Evolutionary conservation across 2,329 filamentous ascomycete species (phyloP), one percentile per base, ranked within the genome.

Genomic region (Fusarium austroafricanum): DNA sequence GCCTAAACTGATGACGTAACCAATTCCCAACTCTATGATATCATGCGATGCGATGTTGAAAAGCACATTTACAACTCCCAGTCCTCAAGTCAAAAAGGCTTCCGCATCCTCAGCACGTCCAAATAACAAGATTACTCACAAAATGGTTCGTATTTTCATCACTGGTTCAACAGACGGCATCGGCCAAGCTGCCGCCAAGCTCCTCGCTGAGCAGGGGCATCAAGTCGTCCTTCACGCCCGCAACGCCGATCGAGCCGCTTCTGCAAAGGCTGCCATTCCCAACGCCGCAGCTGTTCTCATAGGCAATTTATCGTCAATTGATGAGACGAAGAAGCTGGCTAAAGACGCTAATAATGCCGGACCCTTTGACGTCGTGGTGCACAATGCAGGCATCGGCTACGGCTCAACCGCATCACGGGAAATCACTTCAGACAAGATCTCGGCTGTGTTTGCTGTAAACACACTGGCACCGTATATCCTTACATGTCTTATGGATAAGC

Each of bases 111-210:
- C 3, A 21, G 1, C 6, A 7, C 12, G 2, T 6, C 10, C 5
- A 1, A 33, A 14, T 3, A 0, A 15, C 4, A 18, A 17, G 7
- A 10, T 0, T 7, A 7, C 8, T n/a, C 8, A 1, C 12, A 54
- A 52, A 2, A 71, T 71, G 68, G 68, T 67, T 2, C 68, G 68
- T 10, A 50, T 71, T 21, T 71, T 71, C 23, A 67, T 71, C 23
- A 71, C 68, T n/a, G 68, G 68, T 6, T 71, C 68, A 6, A 50
- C 57, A 15, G 68, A 71, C 29, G 68, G 68, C 33, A 69, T 71
- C 12, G 68, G 68, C 8, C 68, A 67, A 39, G 68, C 55, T 1
- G 55, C 55, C 14, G 68, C 68, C 11, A 69, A 69, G 26, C 55
- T 65, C 20, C 57, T 71, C 14, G 55, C 45, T 0, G 65, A 71